These are phyloP conservation scores for Cryptococcus sp. DNA, from an alignment of 1,284 basidiomycete genomes.

Conservation along the genomic window DNA sequence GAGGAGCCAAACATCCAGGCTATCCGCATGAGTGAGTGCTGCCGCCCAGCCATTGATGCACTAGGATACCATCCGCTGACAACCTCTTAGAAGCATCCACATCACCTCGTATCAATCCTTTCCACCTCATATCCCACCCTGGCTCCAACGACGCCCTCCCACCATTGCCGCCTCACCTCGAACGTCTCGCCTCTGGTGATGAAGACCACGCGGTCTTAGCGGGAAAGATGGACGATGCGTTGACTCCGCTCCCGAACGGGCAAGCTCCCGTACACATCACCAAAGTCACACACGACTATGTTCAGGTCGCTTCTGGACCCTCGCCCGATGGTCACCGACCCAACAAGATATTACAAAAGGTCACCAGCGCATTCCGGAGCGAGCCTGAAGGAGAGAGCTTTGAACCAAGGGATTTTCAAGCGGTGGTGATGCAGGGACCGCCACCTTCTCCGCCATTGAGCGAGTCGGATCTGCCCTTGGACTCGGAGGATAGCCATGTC, in stretches of 20 bases:
- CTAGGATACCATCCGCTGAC: no score
- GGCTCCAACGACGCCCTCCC: slow-evolving; percentile 10
- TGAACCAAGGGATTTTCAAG: neutral
- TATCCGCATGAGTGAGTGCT: no score
- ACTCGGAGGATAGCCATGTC: neutral
- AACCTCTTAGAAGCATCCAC: neutral
- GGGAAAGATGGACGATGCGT: slow-evolving; percentile 5
- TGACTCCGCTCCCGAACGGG: neutral
- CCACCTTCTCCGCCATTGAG: slow-evolving; percentile 44
- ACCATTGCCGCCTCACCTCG: slow-evolving; percentile 19
- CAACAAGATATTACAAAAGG: slow-evolving; percentile 27
- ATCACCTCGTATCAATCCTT: slow-evolving; percentile 25
- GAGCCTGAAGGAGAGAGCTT: neutral
- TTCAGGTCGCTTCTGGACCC: slow-evolving; percentile 21
- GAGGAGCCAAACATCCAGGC: no score
- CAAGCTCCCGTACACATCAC: slow-evolving; percentile 33
- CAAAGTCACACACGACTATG: slow-evolving; percentile 31
- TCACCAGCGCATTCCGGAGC: slow-evolving; percentile 30
- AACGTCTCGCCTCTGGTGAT: slow-evolving; percentile 9
- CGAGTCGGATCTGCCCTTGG: slow-evolving; percentile 18
- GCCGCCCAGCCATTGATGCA: no score
- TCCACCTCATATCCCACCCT: slow-evolving; percentile 26
- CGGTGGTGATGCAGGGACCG: slow-evolving; percentile 32
- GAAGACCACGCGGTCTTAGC: slow-evolving; percentile 2
- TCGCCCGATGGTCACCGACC: slow-evolving; percentile 5